A percentile compares a stretch with the other conserved stretches of the same genome.
These are phyloP conservation scores for Echeveria elegans DNA, from an alignment of 164 flowering plant genomes.

Conservation along the genomic window DNA sequence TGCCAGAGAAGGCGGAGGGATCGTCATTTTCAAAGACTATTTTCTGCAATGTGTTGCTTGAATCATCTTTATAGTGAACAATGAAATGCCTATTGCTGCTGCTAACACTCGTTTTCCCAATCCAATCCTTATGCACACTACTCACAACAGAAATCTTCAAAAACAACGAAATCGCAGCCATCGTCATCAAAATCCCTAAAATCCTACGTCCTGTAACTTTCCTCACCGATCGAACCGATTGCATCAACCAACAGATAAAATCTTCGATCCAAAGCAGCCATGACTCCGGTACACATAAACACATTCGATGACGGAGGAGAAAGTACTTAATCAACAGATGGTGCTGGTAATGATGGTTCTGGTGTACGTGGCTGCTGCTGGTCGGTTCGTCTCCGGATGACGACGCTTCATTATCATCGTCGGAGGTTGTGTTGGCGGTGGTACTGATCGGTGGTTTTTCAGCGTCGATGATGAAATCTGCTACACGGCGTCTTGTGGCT, in stretches of 20 bases:
- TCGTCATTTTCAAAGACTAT: background rate
- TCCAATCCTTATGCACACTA: background rate
- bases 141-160: background rate
- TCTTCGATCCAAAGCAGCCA: background rate
- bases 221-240: background rate
- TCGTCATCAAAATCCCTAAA: slow-evolving; percentile 1
- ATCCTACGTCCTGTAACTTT: slow-evolving; percentile 1
- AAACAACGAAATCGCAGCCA: slow-evolving; percentile 7
- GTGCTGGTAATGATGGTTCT: background rate
- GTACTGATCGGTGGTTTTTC: background rate
- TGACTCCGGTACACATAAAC: background rate
- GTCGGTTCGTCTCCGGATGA: background rate
- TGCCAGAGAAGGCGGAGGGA: background rate
- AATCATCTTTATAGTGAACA: background rate
- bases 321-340: background rate
- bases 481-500: background rate
- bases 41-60: background rate
- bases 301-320: background rate
- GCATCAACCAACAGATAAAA: background rate
- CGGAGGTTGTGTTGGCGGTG: background rate
- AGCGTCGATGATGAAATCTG: background rate
- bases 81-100: background rate
- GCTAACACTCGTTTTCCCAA: background rate
- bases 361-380: background rate
- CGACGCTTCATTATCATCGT: background rate